phyloP scores from a whole-genome alignment of 2,329 filamentous ascomycete genomes.

The Domatiomyces catenatus region DNA sequence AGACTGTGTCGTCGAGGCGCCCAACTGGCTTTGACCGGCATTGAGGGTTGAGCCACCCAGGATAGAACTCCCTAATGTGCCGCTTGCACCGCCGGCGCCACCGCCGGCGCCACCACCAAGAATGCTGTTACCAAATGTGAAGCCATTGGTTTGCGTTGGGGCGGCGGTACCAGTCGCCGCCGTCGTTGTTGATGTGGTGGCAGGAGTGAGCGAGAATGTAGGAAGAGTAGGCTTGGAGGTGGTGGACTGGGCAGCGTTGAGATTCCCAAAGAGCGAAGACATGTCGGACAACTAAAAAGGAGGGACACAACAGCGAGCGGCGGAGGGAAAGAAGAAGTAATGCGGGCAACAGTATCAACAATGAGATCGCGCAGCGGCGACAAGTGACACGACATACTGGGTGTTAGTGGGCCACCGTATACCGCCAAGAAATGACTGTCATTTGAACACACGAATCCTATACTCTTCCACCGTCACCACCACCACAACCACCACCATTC shows the following conservation, averaged over 20 bases:
- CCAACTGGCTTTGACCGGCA: neutral
- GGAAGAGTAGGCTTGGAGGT: neutral
- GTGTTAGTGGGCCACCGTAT: neutral
- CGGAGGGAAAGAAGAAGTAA: neutral
- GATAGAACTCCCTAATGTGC: neutral
- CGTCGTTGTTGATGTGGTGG: neutral
- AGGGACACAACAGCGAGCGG: neutral
- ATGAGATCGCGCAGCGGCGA: neutral
- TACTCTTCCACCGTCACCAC: neutral
- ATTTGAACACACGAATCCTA: neutral
- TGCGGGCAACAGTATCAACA: neutral
- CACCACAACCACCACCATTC: neutral
- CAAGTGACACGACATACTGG: neutral
- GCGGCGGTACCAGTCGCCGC: too few relatives aligned
- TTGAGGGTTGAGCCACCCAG: neutral
- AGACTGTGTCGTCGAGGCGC: constrained; percentile 19
- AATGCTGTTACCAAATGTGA: neutral
- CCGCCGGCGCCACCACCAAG: neutral
- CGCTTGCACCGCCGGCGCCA: too few relatives aligned
- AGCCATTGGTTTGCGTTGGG: neutral
- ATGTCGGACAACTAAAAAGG: neutral
- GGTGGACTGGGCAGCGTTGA: neutral
- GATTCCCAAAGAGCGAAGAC: neutral
- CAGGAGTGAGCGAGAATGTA: neutral
- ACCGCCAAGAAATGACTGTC: neutral